Percentiles rank a stretch among this genome's conserved stretches.
Evolutionary conservation across 2,329 filamentous ascomycete species (phyloP).

Genomic region (Fusarium pseudocircinatum): DNA sequence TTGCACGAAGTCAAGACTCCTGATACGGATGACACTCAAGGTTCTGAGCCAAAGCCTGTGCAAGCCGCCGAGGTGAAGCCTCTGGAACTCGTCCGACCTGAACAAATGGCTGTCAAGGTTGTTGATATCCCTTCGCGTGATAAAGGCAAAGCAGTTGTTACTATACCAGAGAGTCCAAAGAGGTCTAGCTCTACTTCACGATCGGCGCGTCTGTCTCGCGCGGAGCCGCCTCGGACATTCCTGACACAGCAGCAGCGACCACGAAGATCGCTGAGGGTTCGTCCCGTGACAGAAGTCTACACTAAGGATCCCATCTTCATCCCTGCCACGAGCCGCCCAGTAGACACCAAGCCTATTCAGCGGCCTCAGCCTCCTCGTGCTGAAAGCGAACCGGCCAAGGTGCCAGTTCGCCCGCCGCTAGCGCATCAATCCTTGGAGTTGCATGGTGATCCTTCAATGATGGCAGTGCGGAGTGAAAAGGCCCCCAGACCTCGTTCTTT

Average conservation of each 20-base stretch:
- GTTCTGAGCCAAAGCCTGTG: constrained; percentile 12
- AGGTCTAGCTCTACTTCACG: constrained; percentile 17
- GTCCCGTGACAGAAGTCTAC: constrained; percentile 40
- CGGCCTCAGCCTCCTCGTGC: constrained; percentile 19
- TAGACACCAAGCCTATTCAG: constrained; percentile 14
- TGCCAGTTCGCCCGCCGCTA: constrained; percentile 15
- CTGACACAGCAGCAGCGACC: constrained; percentile 38
- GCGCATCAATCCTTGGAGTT: constrained; percentile 10
- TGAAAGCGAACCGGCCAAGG: constrained; percentile 22
- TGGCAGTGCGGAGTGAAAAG: not conserved
- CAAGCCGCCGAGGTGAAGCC: constrained; percentile 20
- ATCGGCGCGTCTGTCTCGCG: constrained; percentile 17
- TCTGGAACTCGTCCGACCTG: constrained; percentile 3
- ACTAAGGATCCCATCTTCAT: constrained; percentile 40
- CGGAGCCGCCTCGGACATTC: constrained; percentile 37
- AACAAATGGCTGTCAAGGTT: constrained; percentile 18
- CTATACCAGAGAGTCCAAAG: constrained; percentile 14
- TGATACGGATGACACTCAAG: constrained; percentile 23
- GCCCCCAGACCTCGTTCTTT: constrained; percentile 24
- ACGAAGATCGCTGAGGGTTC: constrained; percentile 29
- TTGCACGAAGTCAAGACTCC: constrained; percentile 10
- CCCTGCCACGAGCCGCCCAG: constrained; percentile 32
- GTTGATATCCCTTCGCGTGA: constrained; percentile 32
- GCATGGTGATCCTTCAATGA: constrained; percentile 24
- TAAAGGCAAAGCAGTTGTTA: constrained; percentile 27